Percentiles rank a stretch among this genome's conserved stretches.
These are phyloP conservation scores for Solanum chaucha DNA, from an alignment of 257 asterid species.

Conservation along the genomic window DNA sequence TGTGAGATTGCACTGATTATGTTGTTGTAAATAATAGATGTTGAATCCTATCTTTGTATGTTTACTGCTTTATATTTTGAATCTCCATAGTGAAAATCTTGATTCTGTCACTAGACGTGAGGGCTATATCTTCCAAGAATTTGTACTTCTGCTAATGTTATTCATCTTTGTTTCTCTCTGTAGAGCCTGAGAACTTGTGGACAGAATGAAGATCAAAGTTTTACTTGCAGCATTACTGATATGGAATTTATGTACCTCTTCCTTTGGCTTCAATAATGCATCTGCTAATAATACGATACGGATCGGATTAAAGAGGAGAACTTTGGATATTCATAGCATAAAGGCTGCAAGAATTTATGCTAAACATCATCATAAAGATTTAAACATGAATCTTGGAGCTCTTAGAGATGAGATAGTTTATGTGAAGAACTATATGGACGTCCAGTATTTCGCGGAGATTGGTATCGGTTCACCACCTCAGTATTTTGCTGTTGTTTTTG, in stretches of 20 bases:
- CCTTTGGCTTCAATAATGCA: neutral
- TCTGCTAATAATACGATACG: slow-evolving; percentile 7
- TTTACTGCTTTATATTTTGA: neutral
- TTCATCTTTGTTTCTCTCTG: neutral
- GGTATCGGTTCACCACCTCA: slow-evolving; percentile 27
- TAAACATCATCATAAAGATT: neutral
- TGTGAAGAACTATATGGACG: slow-evolving; percentile 16
- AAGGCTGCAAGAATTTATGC: slow-evolving; percentile 1
- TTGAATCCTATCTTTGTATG: neutral
- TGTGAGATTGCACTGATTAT: neutral
- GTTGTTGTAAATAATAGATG: neutral
- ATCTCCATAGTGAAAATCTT: neutral
- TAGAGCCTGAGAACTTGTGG: neutral
- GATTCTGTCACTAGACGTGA: neutral
- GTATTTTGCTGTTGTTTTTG: slow-evolving; percentile 18
- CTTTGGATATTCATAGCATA: slow-evolving; percentile 1
- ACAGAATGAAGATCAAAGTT: neutral
- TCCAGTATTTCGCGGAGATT: slow-evolving; percentile 21
- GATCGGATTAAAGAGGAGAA: slow-evolving; percentile 11
- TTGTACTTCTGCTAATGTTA: neutral
- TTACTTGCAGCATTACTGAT: neutral
- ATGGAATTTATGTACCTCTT: neutral
- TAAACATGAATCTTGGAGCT: neutral
- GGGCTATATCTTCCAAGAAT: neutral
- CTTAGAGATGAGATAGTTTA: slow-evolving; percentile 1